These are phyloP conservation scores for Penicillium sp. DNA, from an alignment of 2,329 filamentous ascomycete species.

Conservation along the genomic window DNA sequence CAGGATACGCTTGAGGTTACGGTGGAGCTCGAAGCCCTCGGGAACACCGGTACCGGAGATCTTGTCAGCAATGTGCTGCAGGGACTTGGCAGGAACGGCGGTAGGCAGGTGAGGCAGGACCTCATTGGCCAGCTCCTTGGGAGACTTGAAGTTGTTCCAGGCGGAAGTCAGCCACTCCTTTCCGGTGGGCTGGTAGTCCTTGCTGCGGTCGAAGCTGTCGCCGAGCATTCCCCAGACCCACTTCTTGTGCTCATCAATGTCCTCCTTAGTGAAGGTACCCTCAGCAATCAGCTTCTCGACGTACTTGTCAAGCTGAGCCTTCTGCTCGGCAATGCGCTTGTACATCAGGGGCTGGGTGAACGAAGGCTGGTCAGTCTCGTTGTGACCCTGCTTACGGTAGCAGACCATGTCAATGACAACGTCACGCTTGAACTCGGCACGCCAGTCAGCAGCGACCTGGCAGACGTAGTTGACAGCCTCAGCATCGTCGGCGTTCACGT, in stretches of 20 bases:
- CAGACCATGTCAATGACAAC: slow-evolving; percentile 98
- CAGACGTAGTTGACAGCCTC: slow-evolving; percentile 98
- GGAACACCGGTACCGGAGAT: slow-evolving; percentile 74
- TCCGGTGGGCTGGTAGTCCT: slow-evolving; percentile 92
- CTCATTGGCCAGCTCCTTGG: slow-evolving; percentile 93
- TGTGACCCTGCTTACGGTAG: slow-evolving; percentile 98
- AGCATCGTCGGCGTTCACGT: slow-evolving; percentile 97
- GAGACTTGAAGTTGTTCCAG: slow-evolving; percentile 99
- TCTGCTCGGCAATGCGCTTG: slow-evolving; percentile 87
- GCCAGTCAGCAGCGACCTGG: slow-evolving; percentile 95
- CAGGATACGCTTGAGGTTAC: slow-evolving; percentile 96
- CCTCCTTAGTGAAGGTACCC: slow-evolving; percentile 93
- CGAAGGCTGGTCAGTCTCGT: slow-evolving; percentile 98
- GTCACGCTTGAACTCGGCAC: slow-evolving; percentile 96
- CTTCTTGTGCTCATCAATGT: slow-evolving; percentile 98
- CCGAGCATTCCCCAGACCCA: slow-evolving; percentile 99
- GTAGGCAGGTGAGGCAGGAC: slow-evolving; percentile 89
- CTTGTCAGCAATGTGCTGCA: slow-evolving; percentile 78
- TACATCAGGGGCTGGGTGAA: slow-evolving; percentile 99
- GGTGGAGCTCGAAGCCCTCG: slow-evolving; percentile 84
- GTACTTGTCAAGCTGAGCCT: slow-evolving; percentile 85
- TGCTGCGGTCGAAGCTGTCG: slow-evolving; percentile 94
- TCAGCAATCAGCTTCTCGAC: slow-evolving; percentile 86
- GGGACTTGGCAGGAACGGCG: slow-evolving; percentile 66
- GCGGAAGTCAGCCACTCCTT: slow-evolving; percentile 99